Evolutionary conservation across 2,329 filamentous ascomycete genomes (phyloP), one percentile per base, ranked within the genome.

Genomic region (Fusarium poae): DNA sequence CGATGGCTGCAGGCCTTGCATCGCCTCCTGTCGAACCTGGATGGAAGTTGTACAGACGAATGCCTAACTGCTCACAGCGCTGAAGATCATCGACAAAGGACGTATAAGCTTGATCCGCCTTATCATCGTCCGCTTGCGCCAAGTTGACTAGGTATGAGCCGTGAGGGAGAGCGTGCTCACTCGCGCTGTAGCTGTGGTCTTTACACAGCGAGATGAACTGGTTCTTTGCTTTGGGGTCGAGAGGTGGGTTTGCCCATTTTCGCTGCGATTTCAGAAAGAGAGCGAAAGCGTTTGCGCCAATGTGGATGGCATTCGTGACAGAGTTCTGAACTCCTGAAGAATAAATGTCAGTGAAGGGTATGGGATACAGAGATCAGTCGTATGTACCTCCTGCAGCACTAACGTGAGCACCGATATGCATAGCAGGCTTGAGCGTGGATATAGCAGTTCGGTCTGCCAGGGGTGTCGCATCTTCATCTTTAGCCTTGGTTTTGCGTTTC

Each of bases 81-180:
- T 88, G 82, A 2, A 99, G 84, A 77, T 99, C 96, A 73, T 99
- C 94, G 18, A 97, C 76, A 78, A 99, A 99, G 59, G 89, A 88
- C 39, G 83, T 85, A 77, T 97, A 97, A 2, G 94, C 94, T 81
- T 98, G 94, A 52, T 89, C 86, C 3, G 94, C 92, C 78, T 97
- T 97, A 39, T 85, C 86, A 27, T 87, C 78, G 75, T 98, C 94
- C 6, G 89, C 85, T 75, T 97, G 93, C 1, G 96, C 96, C 8
- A 99, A 88, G 77, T 99, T 99, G 75, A 99, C 94, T 10, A 99
- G 90, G 78, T 99, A 99, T 2, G 93, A 97, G 34, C 96, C 96
- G 77, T 99, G 96, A 0, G 96, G 96, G 2, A 99, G 88, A 74
- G 94, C 88, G 80, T 93, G 90, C 76, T 88, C 87, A 58, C 84